These are phyloP conservation scores for Toxicodendron radicans DNA, from an alignment of 345 rosid species.

Conservation along the genomic window DNA sequence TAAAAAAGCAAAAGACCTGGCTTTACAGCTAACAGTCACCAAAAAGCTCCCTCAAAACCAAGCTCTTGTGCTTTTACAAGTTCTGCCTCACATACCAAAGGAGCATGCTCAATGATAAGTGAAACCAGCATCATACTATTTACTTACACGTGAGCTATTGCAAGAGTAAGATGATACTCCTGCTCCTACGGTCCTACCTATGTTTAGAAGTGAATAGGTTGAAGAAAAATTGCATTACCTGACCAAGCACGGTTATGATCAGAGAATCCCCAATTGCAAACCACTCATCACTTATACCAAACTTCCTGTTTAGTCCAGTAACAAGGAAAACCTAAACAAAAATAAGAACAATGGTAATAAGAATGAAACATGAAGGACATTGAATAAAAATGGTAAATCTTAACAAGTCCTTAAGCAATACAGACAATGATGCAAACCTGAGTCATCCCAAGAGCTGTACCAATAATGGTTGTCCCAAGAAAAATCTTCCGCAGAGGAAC, in stretches of 20 bases:
- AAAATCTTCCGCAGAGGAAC: slow-evolving; percentile 81
- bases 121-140: not conserved
- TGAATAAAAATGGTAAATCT: not conserved
- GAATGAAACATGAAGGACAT: not conserved
- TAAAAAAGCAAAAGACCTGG: not conserved
- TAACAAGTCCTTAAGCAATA: not conserved
- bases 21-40: not conserved
- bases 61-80: not conserved
- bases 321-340: slow-evolving; percentile 76
- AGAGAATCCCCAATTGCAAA: slow-evolving; percentile 95
- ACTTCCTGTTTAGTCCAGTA: slow-evolving; percentile 69
- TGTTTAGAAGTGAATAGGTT: not conserved
- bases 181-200: not conserved
- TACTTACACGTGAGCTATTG: not conserved
- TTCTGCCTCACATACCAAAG: not conserved
- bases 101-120: not conserved
- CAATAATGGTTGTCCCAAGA: slow-evolving; percentile 64
- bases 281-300: slow-evolving; percentile 95
- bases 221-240: slow-evolving; percentile 43
- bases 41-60: not conserved
- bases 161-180: not conserved
- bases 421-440: slow-evolving; percentile 51
- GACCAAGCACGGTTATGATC: slow-evolving; percentile 84
- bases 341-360: not conserved
- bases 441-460: slow-evolving; percentile 93